Percentiles rank a stretch among this genome's conserved stretches.
These are phyloP conservation scores for Desmodesmus armatus DNA, from an alignment of 139 green algal species.

Conservation along the genomic window DNA sequence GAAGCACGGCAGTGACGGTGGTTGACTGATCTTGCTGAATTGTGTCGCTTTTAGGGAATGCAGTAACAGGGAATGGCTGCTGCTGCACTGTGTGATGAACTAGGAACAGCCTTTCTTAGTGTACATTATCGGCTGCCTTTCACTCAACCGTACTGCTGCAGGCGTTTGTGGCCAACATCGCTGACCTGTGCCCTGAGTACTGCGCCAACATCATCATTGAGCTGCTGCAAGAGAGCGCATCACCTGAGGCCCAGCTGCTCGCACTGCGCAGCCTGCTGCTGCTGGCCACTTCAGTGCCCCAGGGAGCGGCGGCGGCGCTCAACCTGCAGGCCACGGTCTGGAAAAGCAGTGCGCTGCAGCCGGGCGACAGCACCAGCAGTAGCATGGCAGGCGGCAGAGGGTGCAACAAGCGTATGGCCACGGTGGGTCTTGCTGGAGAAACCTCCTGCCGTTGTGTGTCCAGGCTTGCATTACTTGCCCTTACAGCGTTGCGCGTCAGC, in stretches of 20 bases:
- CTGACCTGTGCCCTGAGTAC: slow-evolving; percentile 71
- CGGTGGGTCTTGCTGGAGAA: too few relatives aligned
- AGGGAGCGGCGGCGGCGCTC: not conserved
- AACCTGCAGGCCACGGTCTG: not conserved
- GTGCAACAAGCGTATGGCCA: slow-evolving; percentile 31
- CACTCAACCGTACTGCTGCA: slow-evolving; percentile 26
- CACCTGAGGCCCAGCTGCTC: slow-evolving; percentile 21
- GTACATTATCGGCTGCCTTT: too few relatives aligned
- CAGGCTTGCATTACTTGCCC: too few relatives aligned
- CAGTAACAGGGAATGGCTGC: too few relatives aligned
- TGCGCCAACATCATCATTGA: slow-evolving; percentile 73
- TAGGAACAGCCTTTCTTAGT: too few relatives aligned
- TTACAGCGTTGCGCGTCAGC: too few relatives aligned
- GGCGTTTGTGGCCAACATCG: slow-evolving; percentile 67
- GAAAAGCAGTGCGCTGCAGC: not conserved
- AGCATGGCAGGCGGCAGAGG: not conserved
- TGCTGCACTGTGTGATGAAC: too few relatives aligned
- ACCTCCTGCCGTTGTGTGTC: too few relatives aligned
- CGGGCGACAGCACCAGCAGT: slow-evolving; percentile 11
- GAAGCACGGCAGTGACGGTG: too few relatives aligned
- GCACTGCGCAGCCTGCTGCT: slow-evolving; percentile 23
- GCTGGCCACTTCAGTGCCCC: slow-evolving; percentile 26
- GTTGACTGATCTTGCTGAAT: too few relatives aligned
- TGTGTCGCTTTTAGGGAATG: too few relatives aligned
- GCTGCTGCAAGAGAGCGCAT: slow-evolving; percentile 75